Evolutionary conservation across 441 rosid genomes (phyloP).

Genomic region (Populus hybrid): DNA sequence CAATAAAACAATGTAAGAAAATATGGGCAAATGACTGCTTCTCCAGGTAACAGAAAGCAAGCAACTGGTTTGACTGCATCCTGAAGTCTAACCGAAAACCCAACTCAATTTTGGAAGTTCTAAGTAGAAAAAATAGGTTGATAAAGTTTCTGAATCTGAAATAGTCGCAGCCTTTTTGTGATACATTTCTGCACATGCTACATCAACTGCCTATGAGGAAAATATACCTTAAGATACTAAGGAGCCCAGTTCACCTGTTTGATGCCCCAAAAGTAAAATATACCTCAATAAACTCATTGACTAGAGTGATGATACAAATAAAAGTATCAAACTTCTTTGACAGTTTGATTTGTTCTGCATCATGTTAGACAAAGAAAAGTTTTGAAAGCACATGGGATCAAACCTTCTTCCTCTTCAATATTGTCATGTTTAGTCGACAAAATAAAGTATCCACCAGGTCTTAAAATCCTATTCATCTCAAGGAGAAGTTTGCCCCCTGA

Average conservation of each 20-base stretch:
- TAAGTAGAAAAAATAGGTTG: not conserved
- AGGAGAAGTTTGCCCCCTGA: slow-evolving; percentile 80
- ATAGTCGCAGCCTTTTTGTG: not conserved
- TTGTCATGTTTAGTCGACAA: slow-evolving; percentile 69
- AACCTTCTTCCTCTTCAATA: slow-evolving; percentile 84
- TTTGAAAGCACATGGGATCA: slow-evolving; percentile 12
- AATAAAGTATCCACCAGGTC: slow-evolving; percentile 92
- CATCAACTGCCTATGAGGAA: not conserved
- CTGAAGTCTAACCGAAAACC: not conserved
- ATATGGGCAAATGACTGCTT: not conserved
- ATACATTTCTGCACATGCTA: not conserved
- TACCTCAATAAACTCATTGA: not conserved
- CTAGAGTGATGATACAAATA: not conserved
- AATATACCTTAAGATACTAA: not conserved
- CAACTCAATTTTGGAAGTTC: not conserved
- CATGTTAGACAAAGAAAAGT: not conserved
- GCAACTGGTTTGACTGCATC: not conserved
- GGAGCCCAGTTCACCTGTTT: not conserved
- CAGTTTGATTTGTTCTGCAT: not conserved
- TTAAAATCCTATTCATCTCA: slow-evolving; percentile 86
- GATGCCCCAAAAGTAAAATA: not conserved
- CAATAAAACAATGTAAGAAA: not conserved
- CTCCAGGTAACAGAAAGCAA: not conserved
- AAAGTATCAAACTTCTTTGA: not conserved
- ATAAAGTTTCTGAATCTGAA: not conserved